Conservation (phyloP, 169 alveolate species). For the Hepatocystis sp. region DNA sequence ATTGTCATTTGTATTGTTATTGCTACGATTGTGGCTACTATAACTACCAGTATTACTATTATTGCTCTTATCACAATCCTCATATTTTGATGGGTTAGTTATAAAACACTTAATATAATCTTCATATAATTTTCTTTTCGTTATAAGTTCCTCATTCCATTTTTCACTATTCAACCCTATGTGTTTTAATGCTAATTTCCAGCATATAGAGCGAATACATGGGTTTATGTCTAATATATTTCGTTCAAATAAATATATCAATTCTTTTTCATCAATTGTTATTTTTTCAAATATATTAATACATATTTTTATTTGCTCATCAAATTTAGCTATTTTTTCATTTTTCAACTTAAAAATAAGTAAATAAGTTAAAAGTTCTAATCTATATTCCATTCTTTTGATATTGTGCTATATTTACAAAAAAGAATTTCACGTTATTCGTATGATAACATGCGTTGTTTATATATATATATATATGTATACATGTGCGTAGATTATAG, state of each 20-base stretch:
- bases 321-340: slow-evolving; percentile 66
- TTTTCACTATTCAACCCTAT: slow-evolving; percentile 50
- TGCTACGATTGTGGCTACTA: no score
- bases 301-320: slow-evolving; percentile 61
- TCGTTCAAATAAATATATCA: slow-evolving; percentile 47
- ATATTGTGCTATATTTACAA: no score
- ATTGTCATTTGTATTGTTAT: background rate
- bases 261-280: slow-evolving; percentile 51
- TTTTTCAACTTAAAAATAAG: slow-evolving; percentile 63
- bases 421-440: no score
- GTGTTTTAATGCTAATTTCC: slow-evolving; percentile 75
- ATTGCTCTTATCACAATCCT: no score
- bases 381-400: slow-evolving; percentile 74
- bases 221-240: slow-evolving; percentile 73
- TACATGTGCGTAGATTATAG: no score
- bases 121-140: slow-evolving; percentile 65
- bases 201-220: slow-evolving; percentile 68
- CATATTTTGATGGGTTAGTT: slow-evolving; percentile 12
- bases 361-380: slow-evolving; percentile 57
- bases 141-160: slow-evolving; percentile 63
- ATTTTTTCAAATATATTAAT: slow-evolving; percentile 69
- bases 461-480: no score
- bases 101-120: slow-evolving; percentile 64
- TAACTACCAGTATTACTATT: background rate
- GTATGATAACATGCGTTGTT: no score